Percentiles rank a stretch among this genome's conserved stretches.
These are phyloP conservation scores for Colletotrichum cuscutae DNA, from an alignment of 2,329 filamentous ascomycete genomes.

Conservation along the genomic window DNA sequence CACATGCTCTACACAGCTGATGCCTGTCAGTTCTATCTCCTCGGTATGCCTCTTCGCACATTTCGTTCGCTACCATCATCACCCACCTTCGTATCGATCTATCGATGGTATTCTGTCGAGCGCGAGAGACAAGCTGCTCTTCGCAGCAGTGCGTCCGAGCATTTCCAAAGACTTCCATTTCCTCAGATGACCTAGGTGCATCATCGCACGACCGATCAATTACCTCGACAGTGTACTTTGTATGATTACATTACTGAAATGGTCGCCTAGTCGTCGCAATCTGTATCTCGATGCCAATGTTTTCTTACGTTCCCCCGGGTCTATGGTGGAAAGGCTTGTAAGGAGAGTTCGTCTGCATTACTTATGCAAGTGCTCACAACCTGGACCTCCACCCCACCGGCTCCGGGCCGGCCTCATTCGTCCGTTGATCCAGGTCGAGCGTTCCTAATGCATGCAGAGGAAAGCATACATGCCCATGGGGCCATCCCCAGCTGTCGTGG, in stretches of 20 bases:
- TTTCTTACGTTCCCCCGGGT: not conserved
- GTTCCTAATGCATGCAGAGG: constrained; percentile 41
- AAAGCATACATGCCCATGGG: constrained; percentile 31
- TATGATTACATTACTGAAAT: not conserved
- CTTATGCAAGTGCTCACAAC: constrained; percentile 32
- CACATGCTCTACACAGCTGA: not conserved
- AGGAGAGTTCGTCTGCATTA: constrained; percentile 14
- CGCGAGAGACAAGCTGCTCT: too few species aligned
- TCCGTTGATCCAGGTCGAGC: constrained; percentile 14
- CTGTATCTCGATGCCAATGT: not conserved
- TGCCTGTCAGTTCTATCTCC: not conserved
- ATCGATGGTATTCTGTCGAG: not conserved
- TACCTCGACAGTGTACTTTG: not conserved
- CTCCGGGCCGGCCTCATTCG: constrained; percentile 34
- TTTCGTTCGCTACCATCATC: too few species aligned
- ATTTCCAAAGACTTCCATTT: not conserved
- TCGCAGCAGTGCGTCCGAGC: not conserved
- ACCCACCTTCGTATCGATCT: not conserved
- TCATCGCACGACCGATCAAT: too few species aligned
- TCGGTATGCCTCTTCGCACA: not conserved
- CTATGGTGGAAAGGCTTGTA: not conserved
- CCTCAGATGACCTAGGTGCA: not conserved
- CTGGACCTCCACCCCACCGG: constrained; percentile 21
- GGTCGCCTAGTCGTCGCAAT: not conserved
- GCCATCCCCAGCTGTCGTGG: constrained; percentile 45